Base-by-base conservation (phyloP, 306 rosid species). In the Malus fusca region DNA sequence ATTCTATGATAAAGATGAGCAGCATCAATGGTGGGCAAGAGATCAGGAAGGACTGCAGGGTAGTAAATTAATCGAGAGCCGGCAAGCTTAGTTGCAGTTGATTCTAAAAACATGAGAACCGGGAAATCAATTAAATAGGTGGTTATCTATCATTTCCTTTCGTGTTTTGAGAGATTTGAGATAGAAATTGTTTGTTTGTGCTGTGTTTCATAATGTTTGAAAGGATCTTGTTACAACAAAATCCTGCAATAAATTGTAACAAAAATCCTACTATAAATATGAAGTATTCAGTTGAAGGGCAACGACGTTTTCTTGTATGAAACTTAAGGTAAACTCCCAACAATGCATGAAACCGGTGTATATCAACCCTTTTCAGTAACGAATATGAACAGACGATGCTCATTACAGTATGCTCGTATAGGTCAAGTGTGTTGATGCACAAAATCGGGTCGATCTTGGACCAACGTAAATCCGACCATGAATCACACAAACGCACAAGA, bases 11-110 rank as follows among this genome's bases (percentile, higher is more conserved):
- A 62, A 85, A 85, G 69, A 83, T 85, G 84, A 77, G 88, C 48
- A 85, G 80, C 79, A 77, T 82, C 62, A 85, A 77, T 19, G 88
- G 88, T 53, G 88, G 88, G 18, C 88, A 82, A 67, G 88, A 85
- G 80, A 77, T 88, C 75, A 88, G 91, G 73, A 93, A 88, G 67
- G 78, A 87, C 63, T 87, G 88, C 65, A 80, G 83, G 51, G 83
- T 83, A 15, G 85, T 80, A 75, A 87, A 84, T 56, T 83, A 71
- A 75, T 33, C 72, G 63, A 28, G 73, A 58, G 66, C 63, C 64
- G 76, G 22, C 74, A 61, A 44, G 58, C 62, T n/a, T n/a, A 67
- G 48, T 82, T 80, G 65, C 65, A 65, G 71, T 53, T 18, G 21
- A 62, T 56, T 30, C 66, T 68, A 71, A 73, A 81, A 35, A 23